Conservation (phyloP, 331 rosid species). For the Acacia pycnantha region DNA sequence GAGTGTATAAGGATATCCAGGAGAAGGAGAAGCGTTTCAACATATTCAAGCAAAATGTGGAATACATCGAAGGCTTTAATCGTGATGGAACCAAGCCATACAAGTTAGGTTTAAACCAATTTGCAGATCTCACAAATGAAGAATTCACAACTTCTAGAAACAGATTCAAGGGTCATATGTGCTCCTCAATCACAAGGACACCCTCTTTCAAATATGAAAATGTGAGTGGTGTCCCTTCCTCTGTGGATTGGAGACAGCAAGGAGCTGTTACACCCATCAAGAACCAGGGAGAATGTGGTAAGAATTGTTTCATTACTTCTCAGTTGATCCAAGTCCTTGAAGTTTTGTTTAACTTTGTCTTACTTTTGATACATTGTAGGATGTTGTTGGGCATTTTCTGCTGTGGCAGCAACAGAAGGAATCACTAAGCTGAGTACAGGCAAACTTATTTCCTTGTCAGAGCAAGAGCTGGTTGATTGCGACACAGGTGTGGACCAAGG, state of each 20-base stretch:
- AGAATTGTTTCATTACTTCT: neutral
- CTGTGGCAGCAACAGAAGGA: conserved; percentile 34
- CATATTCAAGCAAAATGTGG: neutral
- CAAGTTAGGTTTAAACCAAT: conserved; percentile 39
- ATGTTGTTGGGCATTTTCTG: conserved; percentile 46
- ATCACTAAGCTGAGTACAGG: conserved; percentile 6
- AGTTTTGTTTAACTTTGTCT: neutral
- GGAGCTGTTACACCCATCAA: conserved; percentile 56
- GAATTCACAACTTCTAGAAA: conserved; percentile 41
- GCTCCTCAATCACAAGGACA: conserved; percentile 33
- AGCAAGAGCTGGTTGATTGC: conserved; percentile 42
- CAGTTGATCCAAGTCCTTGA: neutral
- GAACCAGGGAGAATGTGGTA: conserved; percentile 53
- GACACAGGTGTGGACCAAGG: conserved; percentile 29
- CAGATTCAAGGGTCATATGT: conserved; percentile 38
- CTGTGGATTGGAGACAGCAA: conserved; percentile 49
- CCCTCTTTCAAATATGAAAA: conserved; percentile 42
- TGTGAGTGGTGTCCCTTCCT: conserved; percentile 24
- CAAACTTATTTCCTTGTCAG: conserved; percentile 30
- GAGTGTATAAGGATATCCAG: neutral
- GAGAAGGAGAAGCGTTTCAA: neutral
- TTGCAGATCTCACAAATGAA: conserved; percentile 49
- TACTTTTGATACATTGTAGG: conserved; percentile 20
- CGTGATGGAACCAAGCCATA: conserved; percentile 27
- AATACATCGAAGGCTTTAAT: conserved; percentile 16